Conservation (phyloP, 2,329 filamentous ascomycete genomes). For the Coniochaeta hoffmannii region DNA sequence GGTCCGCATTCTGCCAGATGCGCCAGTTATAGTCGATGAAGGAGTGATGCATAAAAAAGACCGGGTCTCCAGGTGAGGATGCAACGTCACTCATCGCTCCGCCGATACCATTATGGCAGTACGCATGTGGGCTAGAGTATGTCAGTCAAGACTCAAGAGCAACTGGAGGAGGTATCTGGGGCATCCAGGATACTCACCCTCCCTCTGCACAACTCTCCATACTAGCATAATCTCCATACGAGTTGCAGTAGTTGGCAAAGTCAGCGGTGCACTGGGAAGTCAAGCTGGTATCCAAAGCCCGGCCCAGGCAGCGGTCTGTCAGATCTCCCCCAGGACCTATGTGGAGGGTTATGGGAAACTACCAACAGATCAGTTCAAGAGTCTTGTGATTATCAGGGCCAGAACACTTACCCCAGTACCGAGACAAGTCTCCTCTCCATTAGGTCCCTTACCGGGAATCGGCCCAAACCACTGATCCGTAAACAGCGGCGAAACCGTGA, state of each 20-base stretch:
- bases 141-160: neutral
- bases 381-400: neutral
- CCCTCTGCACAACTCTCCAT: slow-evolving; percentile 24
- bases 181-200: slow-evolving; percentile 17
- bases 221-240: slow-evolving; percentile 19
- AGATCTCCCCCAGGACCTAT: slow-evolving; percentile 20
- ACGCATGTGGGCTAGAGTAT: slow-evolving; percentile 22
- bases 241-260: slow-evolving; percentile 24
- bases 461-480: slow-evolving; percentile 20
- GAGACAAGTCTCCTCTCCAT: slow-evolving; percentile 24
- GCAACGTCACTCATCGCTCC: slow-evolving; percentile 27
- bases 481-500: slow-evolving; percentile 22
- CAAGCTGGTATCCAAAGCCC: slow-evolving; percentile 23
- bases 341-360: slow-evolving; percentile 15
- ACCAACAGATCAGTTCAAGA: neutral
- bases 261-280: slow-evolving; percentile 20
- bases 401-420: slow-evolving; percentile 19
- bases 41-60: slow-evolving; percentile 26
- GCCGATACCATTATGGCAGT: slow-evolving; percentile 27
- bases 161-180: neutral
- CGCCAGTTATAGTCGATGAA: slow-evolving; percentile 26
- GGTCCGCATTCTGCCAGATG: slow-evolving; percentile 19
- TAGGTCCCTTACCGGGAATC: slow-evolving; percentile 16
- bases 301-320: slow-evolving; percentile 23
- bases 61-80: slow-evolving; percentile 24